Evolutionary conservation across 2,329 filamentous ascomycete genomes (phyloP), one percentile per base, ranked within the genome.

Genomic region (Curvularia spicifera): DNA sequence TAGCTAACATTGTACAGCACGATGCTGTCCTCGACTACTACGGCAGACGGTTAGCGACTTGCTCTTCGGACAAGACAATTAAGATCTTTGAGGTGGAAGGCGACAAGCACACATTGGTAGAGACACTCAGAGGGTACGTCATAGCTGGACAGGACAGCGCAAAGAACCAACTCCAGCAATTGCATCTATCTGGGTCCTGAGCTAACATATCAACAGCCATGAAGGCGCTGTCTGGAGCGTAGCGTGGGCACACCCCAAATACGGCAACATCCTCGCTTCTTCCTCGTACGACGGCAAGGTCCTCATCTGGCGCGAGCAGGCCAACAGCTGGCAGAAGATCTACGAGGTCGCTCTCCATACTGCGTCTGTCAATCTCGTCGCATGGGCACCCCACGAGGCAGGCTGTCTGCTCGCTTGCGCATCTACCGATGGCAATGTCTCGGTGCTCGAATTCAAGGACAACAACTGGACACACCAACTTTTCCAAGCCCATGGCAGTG

Each of bases 11-110:
- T 48, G 40, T 71, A 92, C 71, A 82, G 94, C 95, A 99, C 79
- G 95, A 99, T 86, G 95, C 95, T 66, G 94, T 96, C 66, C 89
- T 99, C 75, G 95, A 99, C 79, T 99, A 98, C 84, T 99, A 98
- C 79, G 95, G 95, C 74, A 89, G 95, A 68, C 90, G 94, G 75
- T 87, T 99, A 70, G 95, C 95, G 63, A 99, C 95, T 67, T 98
- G 95, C 80, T 97, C 93, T 35, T 97, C 94, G 67, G 95, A 99
- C 81, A 93, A 95, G 77, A 98, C 94, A 47, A 96, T 99, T 83
- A 98, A 98, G 83, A 98, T 99, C 76, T 99, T 97, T 76, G 95
- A 99, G 80, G 90, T 99, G 55, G 94, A 98, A 73, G 92, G 93
- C 72, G 93, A 98, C 71, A 86, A 89, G 68, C 94, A 99, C 80